Conservation (phyloP, 495 filamentous ascomycete genomes). For the Annulohypoxylon stygium region DNA sequence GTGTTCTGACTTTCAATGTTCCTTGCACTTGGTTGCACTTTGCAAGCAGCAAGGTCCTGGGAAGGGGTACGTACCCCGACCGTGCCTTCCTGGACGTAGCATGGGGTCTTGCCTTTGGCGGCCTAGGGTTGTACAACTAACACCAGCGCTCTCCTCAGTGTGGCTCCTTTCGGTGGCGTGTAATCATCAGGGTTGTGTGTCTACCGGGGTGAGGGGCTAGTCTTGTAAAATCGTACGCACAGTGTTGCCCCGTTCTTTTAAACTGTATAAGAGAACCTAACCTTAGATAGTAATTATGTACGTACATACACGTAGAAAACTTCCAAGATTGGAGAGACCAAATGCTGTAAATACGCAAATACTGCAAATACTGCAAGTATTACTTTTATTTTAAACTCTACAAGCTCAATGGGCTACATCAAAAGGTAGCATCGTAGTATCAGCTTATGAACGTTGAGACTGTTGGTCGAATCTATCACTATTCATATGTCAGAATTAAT, state of each 20-base stretch:
- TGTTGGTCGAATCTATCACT: slow-evolving; percentile 1
- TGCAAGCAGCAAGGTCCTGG: slow-evolving; percentile 7
- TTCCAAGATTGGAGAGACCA: background rate
- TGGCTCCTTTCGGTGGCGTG: slow-evolving; percentile 52
- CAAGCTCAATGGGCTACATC: too few species aligned
- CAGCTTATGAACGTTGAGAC: background rate
- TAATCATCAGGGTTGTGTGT: slow-evolving; percentile 47
- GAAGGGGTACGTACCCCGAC: slow-evolving; percentile 27
- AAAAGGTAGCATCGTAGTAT: background rate
- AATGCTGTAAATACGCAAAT: too few species aligned
- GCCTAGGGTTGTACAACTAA: slow-evolving; percentile 50
- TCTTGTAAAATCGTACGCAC: slow-evolving; percentile 40
- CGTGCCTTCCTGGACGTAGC: slow-evolving; percentile 22
- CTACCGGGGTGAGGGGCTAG: slow-evolving; percentile 41
- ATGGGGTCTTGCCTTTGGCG: slow-evolving; percentile 45
- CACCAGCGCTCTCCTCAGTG: slow-evolving; percentile 47
- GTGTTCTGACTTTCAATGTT: slow-evolving; percentile 15
- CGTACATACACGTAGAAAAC: slow-evolving; percentile 2
- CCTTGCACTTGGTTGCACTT: slow-evolving; percentile 20
- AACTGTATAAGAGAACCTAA: slow-evolving; percentile 17
- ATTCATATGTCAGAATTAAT: slow-evolving; percentile 13
- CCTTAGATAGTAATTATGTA: slow-evolving; percentile 8
- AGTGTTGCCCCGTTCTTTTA: slow-evolving; percentile 13
- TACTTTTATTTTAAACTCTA: background rate
- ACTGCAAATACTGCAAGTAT: background rate